Conservation (phyloP, 805 yeast species). For the Huiozyma naganishii region DNA sequence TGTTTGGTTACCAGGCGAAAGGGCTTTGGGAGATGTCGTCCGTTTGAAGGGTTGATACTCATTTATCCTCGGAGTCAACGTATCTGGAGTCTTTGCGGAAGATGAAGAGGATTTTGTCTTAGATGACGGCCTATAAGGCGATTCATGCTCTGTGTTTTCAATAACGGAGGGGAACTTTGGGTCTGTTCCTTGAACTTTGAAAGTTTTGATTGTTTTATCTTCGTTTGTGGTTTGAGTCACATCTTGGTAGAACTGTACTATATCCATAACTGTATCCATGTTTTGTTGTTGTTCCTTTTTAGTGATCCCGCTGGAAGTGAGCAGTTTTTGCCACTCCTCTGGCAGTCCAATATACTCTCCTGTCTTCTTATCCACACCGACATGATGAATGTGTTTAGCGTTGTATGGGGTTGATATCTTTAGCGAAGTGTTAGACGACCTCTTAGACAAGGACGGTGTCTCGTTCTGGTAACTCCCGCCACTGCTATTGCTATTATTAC, state of each 20-base stretch:
- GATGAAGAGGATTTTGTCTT: neutral
- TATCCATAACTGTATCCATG: slow-evolving; percentile 90
- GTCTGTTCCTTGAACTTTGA: slow-evolving; percentile 6
- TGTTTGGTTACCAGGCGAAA: neutral
- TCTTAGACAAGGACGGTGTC: neutral
- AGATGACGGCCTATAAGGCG: neutral
- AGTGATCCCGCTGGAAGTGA: slow-evolving; percentile 80
- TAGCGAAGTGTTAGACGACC: slow-evolving; percentile 10
- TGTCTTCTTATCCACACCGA: slow-evolving; percentile 72
- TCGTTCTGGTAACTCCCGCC: slow-evolving; percentile 4
- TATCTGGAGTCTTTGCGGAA: neutral
- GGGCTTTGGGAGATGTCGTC: neutral
- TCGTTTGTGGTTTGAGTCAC: slow-evolving; percentile 33
- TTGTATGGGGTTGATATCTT: slow-evolving; percentile 85
- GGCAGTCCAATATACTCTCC: slow-evolving; percentile 92
- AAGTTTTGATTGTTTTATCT: slow-evolving; percentile 32
- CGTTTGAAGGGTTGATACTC: slow-evolving; percentile 2
- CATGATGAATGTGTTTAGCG: slow-evolving; percentile 85
- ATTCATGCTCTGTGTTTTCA: neutral
- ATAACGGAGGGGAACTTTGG: neutral
- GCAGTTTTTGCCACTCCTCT: slow-evolving; percentile 77
- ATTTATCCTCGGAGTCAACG: neutral
- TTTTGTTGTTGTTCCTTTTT: slow-evolving; percentile 80
- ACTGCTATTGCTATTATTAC: slow-evolving; percentile 24
- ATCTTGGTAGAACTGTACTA: slow-evolving; percentile 75